Conservation (phyloP, 2,329 filamentous ascomycete species). For the Ophiocordyceps robertsii region DNA sequence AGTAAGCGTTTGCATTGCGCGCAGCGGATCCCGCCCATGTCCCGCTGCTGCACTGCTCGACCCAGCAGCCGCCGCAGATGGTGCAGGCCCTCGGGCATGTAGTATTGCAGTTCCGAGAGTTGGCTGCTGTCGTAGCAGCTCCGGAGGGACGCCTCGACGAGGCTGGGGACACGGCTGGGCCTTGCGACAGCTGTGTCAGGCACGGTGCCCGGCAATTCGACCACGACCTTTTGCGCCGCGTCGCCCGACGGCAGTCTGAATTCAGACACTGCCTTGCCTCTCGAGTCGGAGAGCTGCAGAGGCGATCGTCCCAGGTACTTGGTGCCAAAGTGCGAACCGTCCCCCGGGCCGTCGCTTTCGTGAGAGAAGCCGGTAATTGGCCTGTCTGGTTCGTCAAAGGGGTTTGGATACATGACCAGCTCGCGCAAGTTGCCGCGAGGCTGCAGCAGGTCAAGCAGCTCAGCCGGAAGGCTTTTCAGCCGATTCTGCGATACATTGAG, state of each 20-base stretch:
- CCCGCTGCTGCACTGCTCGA: slow-evolving; percentile 24
- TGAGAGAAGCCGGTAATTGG: slow-evolving; percentile 2
- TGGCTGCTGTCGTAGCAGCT: slow-evolving; percentile 29
- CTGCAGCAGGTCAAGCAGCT: slow-evolving; percentile 44
- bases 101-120: slow-evolving; percentile 26
- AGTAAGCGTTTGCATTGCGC: slow-evolving; percentile 35
- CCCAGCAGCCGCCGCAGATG: slow-evolving; percentile 27
- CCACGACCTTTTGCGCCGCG: slow-evolving; percentile 8
- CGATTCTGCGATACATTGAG: slow-evolving; percentile 55
- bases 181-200: slow-evolving; percentile 5
- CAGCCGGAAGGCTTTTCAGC: slow-evolving; percentile 46
- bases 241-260: slow-evolving; percentile 15
- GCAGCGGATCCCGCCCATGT: slow-evolving; percentile 36
- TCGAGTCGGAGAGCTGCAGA: slow-evolving; percentile 16
- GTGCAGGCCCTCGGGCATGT: slow-evolving; percentile 26
- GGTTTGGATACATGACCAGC: slow-evolving; percentile 49
- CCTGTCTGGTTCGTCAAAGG: slow-evolving; percentile 33
- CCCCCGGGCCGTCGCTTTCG: slow-evolving; percentile 1
- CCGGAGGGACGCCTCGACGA: slow-evolving; percentile 36
- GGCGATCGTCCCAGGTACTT: slow-evolving; percentile 13
- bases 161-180: slow-evolving; percentile 28
- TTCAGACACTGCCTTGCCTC: slow-evolving; percentile 14
- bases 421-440: slow-evolving; percentile 29
- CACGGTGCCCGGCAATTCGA: slow-evolving; percentile 6
- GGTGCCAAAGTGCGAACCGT: background rate